These are phyloP conservation scores for Takakia lepidozioides DNA, from an alignment of 225 moss, liverwort and hornwort genomes.

Conservation along the genomic window DNA sequence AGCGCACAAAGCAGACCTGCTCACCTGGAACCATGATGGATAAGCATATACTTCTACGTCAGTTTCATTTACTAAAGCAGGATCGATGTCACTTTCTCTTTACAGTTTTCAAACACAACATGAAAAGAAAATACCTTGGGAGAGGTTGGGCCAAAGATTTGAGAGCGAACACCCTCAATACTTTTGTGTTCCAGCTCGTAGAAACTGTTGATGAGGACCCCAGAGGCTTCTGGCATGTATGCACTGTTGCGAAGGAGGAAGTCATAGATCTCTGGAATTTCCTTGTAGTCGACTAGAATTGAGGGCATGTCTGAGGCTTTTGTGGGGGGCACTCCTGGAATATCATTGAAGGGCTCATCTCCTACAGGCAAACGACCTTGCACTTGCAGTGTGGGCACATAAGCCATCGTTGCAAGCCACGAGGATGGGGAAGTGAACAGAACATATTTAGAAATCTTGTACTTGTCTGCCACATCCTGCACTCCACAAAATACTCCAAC, in stretches of 20 bases:
- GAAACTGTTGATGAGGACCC: slow-evolving; percentile 11
- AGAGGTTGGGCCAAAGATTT: slow-evolving; percentile 4
- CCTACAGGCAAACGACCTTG: slow-evolving; percentile 11
- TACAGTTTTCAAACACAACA: not conserved
- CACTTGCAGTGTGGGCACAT: slow-evolving; percentile 13
- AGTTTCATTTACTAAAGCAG: no score
- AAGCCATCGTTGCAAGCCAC: slow-evolving; percentile 7
- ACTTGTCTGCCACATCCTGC: slow-evolving; percentile 16
- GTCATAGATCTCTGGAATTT: slow-evolving; percentile 8
- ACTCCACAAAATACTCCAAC: no score
- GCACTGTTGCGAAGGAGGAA: slow-evolving; percentile 10
- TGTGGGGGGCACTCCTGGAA: slow-evolving; percentile 8
- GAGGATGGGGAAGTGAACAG: slow-evolving; percentile 13
- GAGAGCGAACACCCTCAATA: slow-evolving; percentile 9
- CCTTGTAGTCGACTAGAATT: slow-evolving; percentile 12
- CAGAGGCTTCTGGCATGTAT: slow-evolving; percentile 2
- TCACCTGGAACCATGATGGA: no score
- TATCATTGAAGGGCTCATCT: slow-evolving; percentile 11
- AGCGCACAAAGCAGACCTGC: no score
- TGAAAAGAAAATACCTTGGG: not conserved
- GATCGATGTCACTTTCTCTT: no score
- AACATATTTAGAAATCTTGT: slow-evolving; percentile 9
- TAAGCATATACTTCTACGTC: no score
- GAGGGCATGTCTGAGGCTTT: slow-evolving; percentile 11
- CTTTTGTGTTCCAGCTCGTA: slow-evolving; percentile 16